A percentile compares a stretch with the other conserved stretches of the same genome.
Evolutionary conservation across 2,329 filamentous ascomycete species (phyloP).

Genomic region (Colletotrichum magnum): DNA sequence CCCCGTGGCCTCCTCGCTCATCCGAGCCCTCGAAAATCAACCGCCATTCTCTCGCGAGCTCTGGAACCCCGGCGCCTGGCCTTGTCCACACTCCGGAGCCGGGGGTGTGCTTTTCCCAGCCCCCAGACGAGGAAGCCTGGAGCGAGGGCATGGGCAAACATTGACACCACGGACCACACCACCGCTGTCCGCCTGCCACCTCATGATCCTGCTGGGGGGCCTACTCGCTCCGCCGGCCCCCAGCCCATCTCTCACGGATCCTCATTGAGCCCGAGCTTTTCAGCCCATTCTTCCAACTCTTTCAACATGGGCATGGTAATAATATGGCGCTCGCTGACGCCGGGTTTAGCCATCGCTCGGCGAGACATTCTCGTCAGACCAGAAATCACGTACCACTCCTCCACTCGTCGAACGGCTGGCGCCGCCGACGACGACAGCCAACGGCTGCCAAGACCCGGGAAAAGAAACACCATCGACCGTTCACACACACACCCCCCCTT

Average conservation of each 20-base stretch:
- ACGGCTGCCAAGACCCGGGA: constrained; percentile 36
- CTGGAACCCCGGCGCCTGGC: constrained; percentile 16
- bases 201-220: constrained; percentile 4
- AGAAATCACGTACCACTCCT: constrained; percentile 25
- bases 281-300: constrained; percentile 17
- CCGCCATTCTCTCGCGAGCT: neutral
- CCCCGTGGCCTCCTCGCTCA: neutral
- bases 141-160: constrained; percentile 20
- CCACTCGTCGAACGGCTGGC: constrained; percentile 19
- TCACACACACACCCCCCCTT: constrained; percentile 5
- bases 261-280: constrained; percentile 29
- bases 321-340: constrained; percentile 3
- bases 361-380: constrained; percentile 28
- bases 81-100: constrained; percentile 21
- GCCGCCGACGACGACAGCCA: constrained; percentile 36
- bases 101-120: constrained; percentile 21
- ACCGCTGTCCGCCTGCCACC: constrained; percentile 22
- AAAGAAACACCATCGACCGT: constrained; percentile 30
- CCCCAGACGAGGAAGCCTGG: constrained; percentile 3
- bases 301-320: neutral
- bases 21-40: constrained; percentile 11
- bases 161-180: constrained; percentile 32
- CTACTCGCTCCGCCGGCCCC: constrained; percentile 22
- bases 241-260: constrained; percentile 26
- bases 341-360: constrained; percentile 21